Conservation (phyloP, 2,329 filamentous ascomycete genomes). For the Diaporthe ampelina region DNA sequence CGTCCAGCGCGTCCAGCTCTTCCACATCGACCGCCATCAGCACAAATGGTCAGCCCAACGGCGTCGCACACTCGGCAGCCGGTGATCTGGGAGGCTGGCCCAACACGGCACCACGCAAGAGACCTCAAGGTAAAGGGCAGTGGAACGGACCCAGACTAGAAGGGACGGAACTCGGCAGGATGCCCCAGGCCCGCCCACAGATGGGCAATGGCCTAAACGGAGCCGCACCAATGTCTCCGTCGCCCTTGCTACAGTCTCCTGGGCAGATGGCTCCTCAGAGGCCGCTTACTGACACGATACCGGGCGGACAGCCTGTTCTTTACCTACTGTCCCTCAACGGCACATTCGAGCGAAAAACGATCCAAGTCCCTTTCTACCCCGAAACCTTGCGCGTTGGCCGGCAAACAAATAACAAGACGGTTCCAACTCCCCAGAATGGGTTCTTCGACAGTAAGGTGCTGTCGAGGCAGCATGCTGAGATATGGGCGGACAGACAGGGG, state of each 20-base stretch:
- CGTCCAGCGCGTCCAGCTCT: constrained; percentile 71
- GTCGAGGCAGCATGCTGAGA: constrained; percentile 94
- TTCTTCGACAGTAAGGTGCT: constrained; percentile 99
- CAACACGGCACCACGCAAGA: constrained; percentile 64
- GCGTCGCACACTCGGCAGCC: constrained; percentile 58
- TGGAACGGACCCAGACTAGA: constrained; percentile 66
- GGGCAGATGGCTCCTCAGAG: constrained; percentile 61
- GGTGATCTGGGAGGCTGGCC: constrained; percentile 67
- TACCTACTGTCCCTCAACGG: constrained; percentile 92
- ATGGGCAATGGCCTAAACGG: constrained; percentile 61
- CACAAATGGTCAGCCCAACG: constrained; percentile 74
- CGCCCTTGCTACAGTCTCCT: constrained; percentile 55
- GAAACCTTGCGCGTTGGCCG: constrained; percentile 95
- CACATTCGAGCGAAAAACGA: constrained; percentile 97
- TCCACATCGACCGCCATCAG: constrained; percentile 76
- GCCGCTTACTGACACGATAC: constrained; percentile 73
- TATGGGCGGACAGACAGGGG: constrained; percentile 87
- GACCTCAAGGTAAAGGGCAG: constrained; percentile 63
- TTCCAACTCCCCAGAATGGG: constrained; percentile 90
- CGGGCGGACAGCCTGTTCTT: constrained; percentile 81
- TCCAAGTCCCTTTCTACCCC: constrained; percentile 92
- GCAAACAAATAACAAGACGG: constrained; percentile 96
- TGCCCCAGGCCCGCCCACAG: constrained; percentile 54
- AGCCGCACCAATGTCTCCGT: constrained; percentile 53
- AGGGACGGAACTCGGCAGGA: constrained; percentile 62